Conservation (phyloP, 306 rosid species). For the Begonia loranthoides region DNA sequence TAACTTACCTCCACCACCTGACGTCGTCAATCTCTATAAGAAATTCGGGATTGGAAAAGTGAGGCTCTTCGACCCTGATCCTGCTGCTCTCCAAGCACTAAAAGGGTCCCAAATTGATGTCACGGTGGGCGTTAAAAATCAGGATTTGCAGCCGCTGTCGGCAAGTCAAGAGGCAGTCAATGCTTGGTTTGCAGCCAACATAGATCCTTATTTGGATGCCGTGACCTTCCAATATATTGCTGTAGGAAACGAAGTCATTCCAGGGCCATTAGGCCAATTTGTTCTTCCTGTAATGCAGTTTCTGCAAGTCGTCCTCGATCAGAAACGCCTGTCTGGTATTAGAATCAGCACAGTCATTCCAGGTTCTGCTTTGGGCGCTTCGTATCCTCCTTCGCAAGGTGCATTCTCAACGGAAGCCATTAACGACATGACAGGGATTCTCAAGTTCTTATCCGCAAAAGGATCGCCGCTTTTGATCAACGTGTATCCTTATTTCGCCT, state of each 20-base stretch:
- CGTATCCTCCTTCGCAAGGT: constrained; percentile 8
- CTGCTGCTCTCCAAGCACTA: constrained; percentile 12
- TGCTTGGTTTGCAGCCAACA: constrained; percentile 13
- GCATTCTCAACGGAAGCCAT: not conserved
- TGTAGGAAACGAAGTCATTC: constrained; percentile 18
- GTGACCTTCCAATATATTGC: not conserved
- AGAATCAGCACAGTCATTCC: constrained; percentile 20
- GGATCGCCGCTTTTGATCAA: constrained; percentile 5
- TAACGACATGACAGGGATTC: not conserved
- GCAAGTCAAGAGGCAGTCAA: constrained; percentile 3
- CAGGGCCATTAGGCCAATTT: constrained; percentile 3
- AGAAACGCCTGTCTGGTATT: not conserved
- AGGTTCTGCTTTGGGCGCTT: not conserved
- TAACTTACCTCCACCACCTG: constrained; percentile 13
- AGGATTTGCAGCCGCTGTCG: constrained; percentile 9
- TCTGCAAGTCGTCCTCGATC: constrained; percentile 2
- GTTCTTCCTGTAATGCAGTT: constrained; percentile 12
- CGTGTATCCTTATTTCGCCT: constrained; percentile 18
- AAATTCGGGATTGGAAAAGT: constrained; percentile 2
- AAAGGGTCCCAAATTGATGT: constrained; percentile 1
- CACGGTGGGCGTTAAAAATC: constrained; percentile 11
- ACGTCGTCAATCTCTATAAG: constrained; percentile 14
- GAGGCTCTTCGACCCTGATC: constrained; percentile 17
- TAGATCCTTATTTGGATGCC: not conserved
- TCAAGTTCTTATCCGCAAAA: not conserved